Percentiles rank a stretch among this genome's conserved stretches.
phyloP scores from a whole-genome alignment of 345 rosid species.

The Jatropha curcas region DNA sequence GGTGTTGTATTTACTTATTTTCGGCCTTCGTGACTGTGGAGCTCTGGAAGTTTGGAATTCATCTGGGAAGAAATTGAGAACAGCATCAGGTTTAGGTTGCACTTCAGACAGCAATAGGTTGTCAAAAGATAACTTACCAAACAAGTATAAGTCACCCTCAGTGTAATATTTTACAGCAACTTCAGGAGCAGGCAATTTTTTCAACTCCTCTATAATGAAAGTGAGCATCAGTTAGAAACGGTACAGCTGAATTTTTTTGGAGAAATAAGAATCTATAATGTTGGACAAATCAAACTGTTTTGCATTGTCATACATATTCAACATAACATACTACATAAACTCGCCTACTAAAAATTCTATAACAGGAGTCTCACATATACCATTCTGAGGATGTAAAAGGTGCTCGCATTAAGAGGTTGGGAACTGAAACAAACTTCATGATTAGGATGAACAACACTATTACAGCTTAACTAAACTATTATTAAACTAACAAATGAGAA shows the following conservation, averaged over 20 bases:
- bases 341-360: background rate
- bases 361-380: no score
- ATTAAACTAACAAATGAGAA: background rate
- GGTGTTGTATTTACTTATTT: conserved; percentile 53
- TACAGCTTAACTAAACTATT: background rate
- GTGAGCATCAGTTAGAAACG: background rate
- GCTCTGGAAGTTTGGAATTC: conserved; percentile 91
- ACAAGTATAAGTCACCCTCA: conserved; percentile 81
- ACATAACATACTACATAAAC: background rate
- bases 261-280: background rate
- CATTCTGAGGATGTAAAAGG: no score
- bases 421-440: background rate
- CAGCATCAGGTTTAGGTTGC: conserved; percentile 7
- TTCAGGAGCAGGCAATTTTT: conserved; percentile 82
- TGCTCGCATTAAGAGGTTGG: background rate
- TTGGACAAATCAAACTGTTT: background rate
- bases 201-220: conserved; percentile 66
- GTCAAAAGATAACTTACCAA: conserved; percentile 54
- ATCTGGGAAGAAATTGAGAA: conserved; percentile 46
- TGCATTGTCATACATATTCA: background rate
- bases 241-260: background rate
- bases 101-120: background rate
- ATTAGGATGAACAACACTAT: background rate
- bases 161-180: conserved; percentile 90
- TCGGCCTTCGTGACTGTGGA: conserved; percentile 87